These are phyloP conservation scores for Chaetomidium leptoderma DNA, from an alignment of 495 filamentous ascomycete species.

Conservation along the genomic window DNA sequence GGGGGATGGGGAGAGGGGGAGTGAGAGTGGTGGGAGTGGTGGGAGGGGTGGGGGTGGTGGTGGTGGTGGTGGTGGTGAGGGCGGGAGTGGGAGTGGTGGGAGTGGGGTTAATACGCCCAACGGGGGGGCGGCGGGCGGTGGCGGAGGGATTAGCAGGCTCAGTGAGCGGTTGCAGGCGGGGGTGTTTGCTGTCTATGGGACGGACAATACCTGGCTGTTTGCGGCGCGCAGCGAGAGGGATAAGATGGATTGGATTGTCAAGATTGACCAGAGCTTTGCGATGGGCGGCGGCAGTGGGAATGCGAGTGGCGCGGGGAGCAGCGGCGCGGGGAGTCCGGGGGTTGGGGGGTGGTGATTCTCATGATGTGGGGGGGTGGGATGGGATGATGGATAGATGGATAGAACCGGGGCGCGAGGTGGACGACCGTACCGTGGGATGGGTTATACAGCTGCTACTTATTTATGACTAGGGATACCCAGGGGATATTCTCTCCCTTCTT, in stretches of 20 bases:
- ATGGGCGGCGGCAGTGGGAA: constrained; percentile 26
- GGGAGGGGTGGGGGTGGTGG: neutral
- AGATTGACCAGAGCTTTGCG: constrained; percentile 58
- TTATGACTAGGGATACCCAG: constrained; percentile 15
- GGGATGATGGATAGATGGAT: neutral
- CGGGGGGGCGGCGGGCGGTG: constrained; percentile 17
- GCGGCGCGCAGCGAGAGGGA: constrained; percentile 79
- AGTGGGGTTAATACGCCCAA: too few species aligned
- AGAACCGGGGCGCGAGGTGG: neutral
- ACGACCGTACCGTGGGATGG: too few species aligned
- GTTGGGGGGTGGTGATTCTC: neutral
- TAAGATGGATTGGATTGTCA: constrained; percentile 91
- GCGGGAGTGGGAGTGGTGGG: neutral
- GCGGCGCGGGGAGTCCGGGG: constrained; percentile 19
- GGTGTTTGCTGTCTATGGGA: constrained; percentile 90
- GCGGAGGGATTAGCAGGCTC: constrained; percentile 36
- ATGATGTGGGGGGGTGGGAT: neutral
- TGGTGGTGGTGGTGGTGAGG: neutral
- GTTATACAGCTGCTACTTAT: neutral
- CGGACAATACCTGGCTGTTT: constrained; percentile 91
- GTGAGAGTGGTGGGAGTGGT: neutral
- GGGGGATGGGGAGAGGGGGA: neutral
- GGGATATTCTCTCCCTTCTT: constrained; percentile 6
- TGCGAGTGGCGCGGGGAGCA: constrained; percentile 4
- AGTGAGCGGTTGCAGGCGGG: constrained; percentile 56